Base-by-base conservation (phyloP, 73 alveolate species). In the Uronychia setigera region DNA sequence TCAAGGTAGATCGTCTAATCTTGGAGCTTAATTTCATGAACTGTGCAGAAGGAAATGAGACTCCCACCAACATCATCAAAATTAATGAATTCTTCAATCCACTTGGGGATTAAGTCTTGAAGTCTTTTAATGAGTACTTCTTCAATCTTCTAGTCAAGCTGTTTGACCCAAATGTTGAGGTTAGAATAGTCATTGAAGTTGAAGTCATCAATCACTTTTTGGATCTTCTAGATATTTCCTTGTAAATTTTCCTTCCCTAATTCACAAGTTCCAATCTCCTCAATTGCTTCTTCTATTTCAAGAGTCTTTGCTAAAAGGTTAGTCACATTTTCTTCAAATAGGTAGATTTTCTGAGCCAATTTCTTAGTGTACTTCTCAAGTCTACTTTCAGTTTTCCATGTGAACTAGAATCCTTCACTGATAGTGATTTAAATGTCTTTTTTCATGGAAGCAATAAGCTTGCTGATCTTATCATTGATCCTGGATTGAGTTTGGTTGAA, bases 1-100 rank as follows among this genome's bases (percentile, higher is more conserved):
- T 99, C 99, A 74, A 99, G 83, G 60, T 92, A 88, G 81, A 97
- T 95, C 1, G 92, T 59, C 88, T 96, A 93, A 80, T 97, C 99
- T 60, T 95, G 78, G 60, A 97, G 77, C 92, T 96, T 94, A 0
- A 97, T 92, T 87, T 95, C 99, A 60, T 93, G 98, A 60, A 93
- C 92, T 9, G 97, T 89, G 67, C 83, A 78, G 76, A 80, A 80
- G 58, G 46, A 86, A 85, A 96, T 95, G 60, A 83, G 76, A 35
- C 81, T 90, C 58, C 93, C 91, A 58, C 94, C 91, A 33, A 31
- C 81, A n/a, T 93, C 92, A 31, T 79, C 90, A 85, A 58, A 88
- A 76, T 57, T 59, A 58, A 80, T 86, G 82, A 97, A 97, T 91
- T 97, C 98, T 31, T 89, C 83, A 0, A 95, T 76, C 98, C 99